Base-by-base conservation (phyloP, 495 filamentous ascomycete species). In the Baudoinia panamericana region DNA sequence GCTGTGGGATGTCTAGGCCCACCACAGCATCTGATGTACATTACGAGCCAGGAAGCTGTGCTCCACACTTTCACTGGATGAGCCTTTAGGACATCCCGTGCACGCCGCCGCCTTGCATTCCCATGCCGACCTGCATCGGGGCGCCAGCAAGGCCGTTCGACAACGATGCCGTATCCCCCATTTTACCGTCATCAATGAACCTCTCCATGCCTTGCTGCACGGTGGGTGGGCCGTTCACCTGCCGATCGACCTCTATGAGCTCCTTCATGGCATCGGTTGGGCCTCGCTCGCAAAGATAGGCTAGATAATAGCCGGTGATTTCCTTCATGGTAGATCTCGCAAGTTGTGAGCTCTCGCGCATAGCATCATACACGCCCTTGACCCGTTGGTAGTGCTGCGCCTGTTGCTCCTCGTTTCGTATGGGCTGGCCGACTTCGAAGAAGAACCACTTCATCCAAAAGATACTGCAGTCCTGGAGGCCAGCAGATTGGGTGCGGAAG, bases 371-470 rank as follows among this genome's bases (percentile, higher is more conserved):
- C n/a, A 99, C 81, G 26, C 76, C 67, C 57, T 83, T 83, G 55
- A 96, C 78, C 17, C 76, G 75, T 36, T 73, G 69, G 31, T 78
- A 77, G 36, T 85, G 79, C 38, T 71, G 63, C 0, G 59, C 32
- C 50, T 93, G 84, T 1, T 70, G 71, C 26, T 26, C 13, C 24
- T 69, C 70, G 0, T 65, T 59, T 41, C 66, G 80, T 2, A 82
- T 85, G 7, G 84, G 81, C 54, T 95, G 92, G 26, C 82, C 76
- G 28, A 93, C 66, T 65, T 99, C 90, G 48, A 99, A 94, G 36
- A 76, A 64, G 9, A 96, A 70, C 61, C 83, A 99, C 56, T 76
- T 82, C 41, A 75, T 69, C 88, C 87, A 96, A 72, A 99, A 99
- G 17, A 78, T 69, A n/a, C 74, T 71, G 53, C 84, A 92, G 50